Evolutionary conservation across 2,329 filamentous ascomycete species (phyloP).

Genomic region (Fusarium brevicatenulatum): DNA sequence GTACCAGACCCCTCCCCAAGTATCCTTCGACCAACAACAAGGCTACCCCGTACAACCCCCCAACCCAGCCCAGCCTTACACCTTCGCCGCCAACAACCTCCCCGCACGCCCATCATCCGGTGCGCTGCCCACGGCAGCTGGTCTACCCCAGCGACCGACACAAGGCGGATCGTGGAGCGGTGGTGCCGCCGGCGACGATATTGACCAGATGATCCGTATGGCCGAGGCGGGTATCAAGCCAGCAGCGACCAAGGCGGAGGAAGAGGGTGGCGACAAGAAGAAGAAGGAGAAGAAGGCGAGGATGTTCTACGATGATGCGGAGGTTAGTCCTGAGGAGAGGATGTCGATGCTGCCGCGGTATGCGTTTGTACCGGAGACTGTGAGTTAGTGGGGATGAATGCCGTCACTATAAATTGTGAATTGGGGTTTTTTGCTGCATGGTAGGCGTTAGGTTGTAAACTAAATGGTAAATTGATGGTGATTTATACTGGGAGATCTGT

Average conservation of each 20-base stretch:
- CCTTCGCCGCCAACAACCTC: constrained; percentile 55
- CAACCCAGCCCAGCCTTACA: constrained; percentile 41
- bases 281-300: constrained; percentile 75
- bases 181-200: constrained; percentile 62
- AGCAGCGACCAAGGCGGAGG: constrained; percentile 51
- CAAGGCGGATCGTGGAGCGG: constrained; percentile 48
- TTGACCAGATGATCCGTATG: constrained; percentile 72
- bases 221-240: constrained; percentile 69
- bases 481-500: constrained; percentile 9
- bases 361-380: constrained; percentile 59
- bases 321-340: constrained; percentile 86
- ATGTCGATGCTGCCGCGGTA: constrained; percentile 84
- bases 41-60: constrained; percentile 39
- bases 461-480: constrained; percentile 40
- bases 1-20: constrained; percentile 44
- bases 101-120: constrained; percentile 57
- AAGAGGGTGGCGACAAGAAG: constrained; percentile 63
- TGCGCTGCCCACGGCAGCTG: constrained; percentile 51
- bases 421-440: constrained; percentile 36
- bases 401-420: background rate
- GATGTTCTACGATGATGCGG: constrained; percentile 85
- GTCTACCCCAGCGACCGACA: constrained; percentile 58
- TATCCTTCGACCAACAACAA: constrained; percentile 39
- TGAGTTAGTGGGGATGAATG: constrained; percentile 23
- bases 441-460: constrained; percentile 44